Percentiles rank a stretch among this genome's conserved stretches.
phyloP scores from a whole-genome alignment of 2,329 filamentous ascomycete species.

The Microcera coccophila region DNA sequence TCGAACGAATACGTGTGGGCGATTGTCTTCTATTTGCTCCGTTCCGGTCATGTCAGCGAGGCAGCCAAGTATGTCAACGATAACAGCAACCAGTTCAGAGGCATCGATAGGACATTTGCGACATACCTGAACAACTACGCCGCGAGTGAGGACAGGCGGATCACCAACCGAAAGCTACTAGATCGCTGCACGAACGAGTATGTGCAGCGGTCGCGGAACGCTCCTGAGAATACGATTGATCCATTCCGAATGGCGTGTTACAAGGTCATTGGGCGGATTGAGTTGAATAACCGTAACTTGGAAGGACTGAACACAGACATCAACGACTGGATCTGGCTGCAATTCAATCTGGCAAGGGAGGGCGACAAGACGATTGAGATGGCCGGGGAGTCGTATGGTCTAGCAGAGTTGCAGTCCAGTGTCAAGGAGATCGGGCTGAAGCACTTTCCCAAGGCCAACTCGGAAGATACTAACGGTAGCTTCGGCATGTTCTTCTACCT shows the following conservation, averaged over 20 bases:
- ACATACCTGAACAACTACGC: conserved; percentile 85
- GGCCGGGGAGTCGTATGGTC: conserved; percentile 61
- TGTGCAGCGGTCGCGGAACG: conserved; percentile 76
- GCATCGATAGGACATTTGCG: conserved; percentile 85
- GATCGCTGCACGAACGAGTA: conserved; percentile 89
- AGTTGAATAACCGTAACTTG: conserved; percentile 60
- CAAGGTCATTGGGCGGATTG: conserved; percentile 86
- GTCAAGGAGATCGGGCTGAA: conserved; percentile 86
- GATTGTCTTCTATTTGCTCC: conserved; percentile 84
- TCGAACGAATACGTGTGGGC: conserved; percentile 89
- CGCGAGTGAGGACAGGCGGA: conserved; percentile 67
- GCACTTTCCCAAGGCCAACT: conserved; percentile 78
- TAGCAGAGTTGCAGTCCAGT: conserved; percentile 68
- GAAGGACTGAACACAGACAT: conserved; percentile 62
- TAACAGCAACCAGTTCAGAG: conserved; percentile 76
- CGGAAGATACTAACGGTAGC: conserved; percentile 70
- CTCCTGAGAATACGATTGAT: conserved; percentile 81
- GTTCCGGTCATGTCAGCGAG: conserved; percentile 78
- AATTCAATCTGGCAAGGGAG: conserved; percentile 66
- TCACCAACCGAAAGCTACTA: conserved; percentile 70
- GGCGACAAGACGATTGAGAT: conserved; percentile 61
- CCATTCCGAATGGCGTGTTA: conserved; percentile 97
- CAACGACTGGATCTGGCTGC: conserved; percentile 69
- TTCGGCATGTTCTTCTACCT: conserved; percentile 93
- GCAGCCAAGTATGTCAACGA: conserved; percentile 81